A percentile compares a stretch with the other conserved stretches of the same genome.
Conservation (phyloP, 2,329 filamentous ascomycete species). For the Apiospora pterosperma region DNA sequence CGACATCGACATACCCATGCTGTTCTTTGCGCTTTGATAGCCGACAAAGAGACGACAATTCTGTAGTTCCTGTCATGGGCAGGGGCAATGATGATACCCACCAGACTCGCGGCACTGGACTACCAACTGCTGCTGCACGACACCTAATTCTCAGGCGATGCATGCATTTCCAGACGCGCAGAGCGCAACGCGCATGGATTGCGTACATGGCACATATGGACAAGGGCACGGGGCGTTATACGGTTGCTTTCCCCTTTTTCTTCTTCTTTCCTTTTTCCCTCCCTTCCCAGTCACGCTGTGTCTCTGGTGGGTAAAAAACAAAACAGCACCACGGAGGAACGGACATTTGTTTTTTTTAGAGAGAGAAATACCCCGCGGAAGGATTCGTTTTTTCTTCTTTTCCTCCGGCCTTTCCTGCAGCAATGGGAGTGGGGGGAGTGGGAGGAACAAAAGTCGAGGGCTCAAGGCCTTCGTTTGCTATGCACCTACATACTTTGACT, state of each 20-base stretch:
- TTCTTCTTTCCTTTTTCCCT: neutral
- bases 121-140: neutral
- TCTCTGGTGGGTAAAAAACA: neutral
- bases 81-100: neutral
- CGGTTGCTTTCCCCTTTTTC: neutral
- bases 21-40: neutral
- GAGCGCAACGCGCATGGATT: neutral
- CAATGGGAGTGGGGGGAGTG: neutral
- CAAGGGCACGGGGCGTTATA: neutral
- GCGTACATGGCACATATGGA: neutral
- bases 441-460: neutral
- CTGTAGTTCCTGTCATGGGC: neutral
- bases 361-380: slow-evolving; percentile 16
- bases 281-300: neutral
- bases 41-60: neutral
- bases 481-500: neutral
- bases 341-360: neutral
- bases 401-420: neutral
- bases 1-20: neutral
- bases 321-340: neutral
- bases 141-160: neutral
- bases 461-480: neutral
- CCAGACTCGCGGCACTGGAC: neutral
- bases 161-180: neutral
- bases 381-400: slow-evolving; percentile 8